Evolutionary conservation across 225 moss, liverwort and hornwort genomes (phyloP), one percentile per base, ranked within the genome.

Genomic region (Thuidium tamariscinum): DNA sequence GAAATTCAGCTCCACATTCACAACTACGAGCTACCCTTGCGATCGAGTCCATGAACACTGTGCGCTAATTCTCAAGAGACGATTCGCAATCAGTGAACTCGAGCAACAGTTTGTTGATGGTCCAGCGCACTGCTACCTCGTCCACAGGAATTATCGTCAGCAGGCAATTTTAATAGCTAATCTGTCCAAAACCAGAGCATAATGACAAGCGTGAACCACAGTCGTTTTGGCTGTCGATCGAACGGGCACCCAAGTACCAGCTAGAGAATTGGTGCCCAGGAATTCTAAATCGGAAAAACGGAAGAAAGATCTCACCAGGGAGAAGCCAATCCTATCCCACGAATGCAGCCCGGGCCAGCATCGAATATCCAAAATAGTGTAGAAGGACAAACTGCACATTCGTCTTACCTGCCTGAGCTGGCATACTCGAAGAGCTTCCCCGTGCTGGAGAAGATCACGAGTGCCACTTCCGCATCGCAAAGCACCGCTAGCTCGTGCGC

Each of bases 401-500:
- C 54, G 8, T 27, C 74, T 65, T 77, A 93, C 93, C 93, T 93
- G 91, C 91, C 91, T 42, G 93, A 91, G 86, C 93, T 93, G 74
- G 93, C 91, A 83, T 90, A 93, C 85, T 93, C 91, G 74, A 93
- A 91, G 81, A 89, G 89, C 84, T 91, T 93, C n/a, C 93, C 93
- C 5, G 93, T 91, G 84, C 93, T 93, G 74, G 93, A 93, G 86
- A 93, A 90, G 64, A 93, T 93, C 54, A 93, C 91, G 72, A 93
- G 91, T 55, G 93, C 91, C 56, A 93, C 91, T 69, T 93, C 90
- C 16, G 91, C 93, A 74, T 93, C 93, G 77, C 93, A 93, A 26
- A 93, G 89, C 18, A 93, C 93, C 48, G 93, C 91, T n/a, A 93
- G 91, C 89, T 93, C 93, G 61, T 89, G 90, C 17, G 93, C 93